These are phyloP conservation scores for Santalum album DNA, from an alignment of 164 flowering plant species.

Conservation along the genomic window DNA sequence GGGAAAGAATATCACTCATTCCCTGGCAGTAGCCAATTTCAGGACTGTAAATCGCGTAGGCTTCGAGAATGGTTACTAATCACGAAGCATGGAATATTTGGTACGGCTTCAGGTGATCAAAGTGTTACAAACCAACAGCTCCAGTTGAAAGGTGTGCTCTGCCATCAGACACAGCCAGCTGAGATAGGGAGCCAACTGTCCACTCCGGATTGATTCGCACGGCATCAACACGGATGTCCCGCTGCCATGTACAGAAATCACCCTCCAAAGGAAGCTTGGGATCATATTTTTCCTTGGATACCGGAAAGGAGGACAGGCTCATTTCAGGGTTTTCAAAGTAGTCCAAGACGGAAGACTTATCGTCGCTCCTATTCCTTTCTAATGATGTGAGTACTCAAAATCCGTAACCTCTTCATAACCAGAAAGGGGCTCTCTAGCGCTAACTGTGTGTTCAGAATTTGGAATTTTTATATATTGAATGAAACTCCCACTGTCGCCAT, in stretches of 20 bases:
- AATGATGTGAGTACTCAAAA: conserved; percentile 22
- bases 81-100: conserved; percentile 83
- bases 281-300: background rate
- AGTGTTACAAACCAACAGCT: conserved; percentile 75
- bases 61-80: conserved; percentile 87
- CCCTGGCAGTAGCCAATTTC: conserved; percentile 99
- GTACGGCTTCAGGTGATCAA: conserved; percentile 69
- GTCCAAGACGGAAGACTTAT: conserved; percentile 56
- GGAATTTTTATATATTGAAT: conserved; percentile 28
- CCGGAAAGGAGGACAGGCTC: background rate
- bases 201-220: conserved; percentile 85
- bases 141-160: conserved; percentile 61
- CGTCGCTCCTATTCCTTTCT: conserved; percentile 25
- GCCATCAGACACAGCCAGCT: conserved; percentile 56
- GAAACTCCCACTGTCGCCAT: conserved; percentile 12
- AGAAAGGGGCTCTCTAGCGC: conserved; percentile 83
- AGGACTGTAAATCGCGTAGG: conserved; percentile 77
- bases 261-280: background rate
- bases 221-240: conserved; percentile 93
- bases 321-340: conserved; percentile 45
- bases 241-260: conserved; percentile 84
- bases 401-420: conserved; percentile 46
- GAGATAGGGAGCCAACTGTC: conserved; percentile 48
- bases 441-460: conserved; percentile 67
- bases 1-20: conserved; percentile 93